Evolutionary conservation across 2,329 filamentous ascomycete species (phyloP).

Genomic region (Coniochaeta prunicola): DNA sequence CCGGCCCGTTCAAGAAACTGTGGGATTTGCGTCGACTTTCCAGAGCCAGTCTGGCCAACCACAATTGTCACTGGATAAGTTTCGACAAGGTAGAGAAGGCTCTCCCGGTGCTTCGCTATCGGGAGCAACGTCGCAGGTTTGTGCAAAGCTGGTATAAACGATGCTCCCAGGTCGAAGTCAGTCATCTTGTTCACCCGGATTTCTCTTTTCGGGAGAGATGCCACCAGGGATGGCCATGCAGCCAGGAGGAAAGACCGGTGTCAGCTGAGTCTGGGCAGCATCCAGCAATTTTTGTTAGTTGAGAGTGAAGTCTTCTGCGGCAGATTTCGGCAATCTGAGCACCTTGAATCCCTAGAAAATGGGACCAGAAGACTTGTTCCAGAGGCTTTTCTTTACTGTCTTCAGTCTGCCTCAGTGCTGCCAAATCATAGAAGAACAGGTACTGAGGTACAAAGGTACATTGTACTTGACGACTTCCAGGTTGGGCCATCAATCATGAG

Average conservation of each 20-base stretch:
- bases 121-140: slow-evolving; percentile 79
- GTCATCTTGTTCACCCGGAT: slow-evolving; percentile 33
- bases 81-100: slow-evolving; percentile 79
- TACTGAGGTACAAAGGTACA: too few relatives aligned
- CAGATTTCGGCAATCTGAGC: not conserved
- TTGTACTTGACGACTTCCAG: not conserved
- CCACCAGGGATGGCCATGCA: not conserved
- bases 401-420: not conserved
- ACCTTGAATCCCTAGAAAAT: not conserved
- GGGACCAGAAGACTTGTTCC: too few relatives aligned
- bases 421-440: too few relatives aligned
- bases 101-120: slow-evolving; percentile 75
- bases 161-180: slow-evolving; percentile 48
- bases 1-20: slow-evolving; percentile 84
- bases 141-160: slow-evolving; percentile 74
- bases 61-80: slow-evolving; percentile 79
- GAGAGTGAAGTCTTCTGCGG: not conserved
- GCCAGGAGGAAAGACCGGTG: not conserved
- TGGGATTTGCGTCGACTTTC: slow-evolving; percentile 93
- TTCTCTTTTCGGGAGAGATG: not conserved
- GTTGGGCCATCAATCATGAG: not conserved
- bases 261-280: not conserved
- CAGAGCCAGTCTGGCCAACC: slow-evolving; percentile 88
- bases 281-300: not conserved
- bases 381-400: too few relatives aligned